Conservation (phyloP, 2,329 filamentous ascomycete genomes). For the Penicillium sp. region DNA sequence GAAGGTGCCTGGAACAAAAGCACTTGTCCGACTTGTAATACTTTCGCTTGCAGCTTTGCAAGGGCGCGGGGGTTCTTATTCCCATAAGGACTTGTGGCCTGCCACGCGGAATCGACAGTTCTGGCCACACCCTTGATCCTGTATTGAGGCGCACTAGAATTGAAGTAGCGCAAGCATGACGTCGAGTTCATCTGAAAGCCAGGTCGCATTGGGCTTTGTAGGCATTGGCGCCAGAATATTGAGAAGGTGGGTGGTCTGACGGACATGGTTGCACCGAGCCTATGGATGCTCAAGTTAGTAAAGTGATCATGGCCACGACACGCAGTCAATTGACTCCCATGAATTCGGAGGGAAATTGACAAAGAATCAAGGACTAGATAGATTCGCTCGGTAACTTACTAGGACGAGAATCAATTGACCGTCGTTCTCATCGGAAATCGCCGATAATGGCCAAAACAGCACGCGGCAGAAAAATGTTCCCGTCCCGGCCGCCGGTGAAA, state of each 20-base stretch:
- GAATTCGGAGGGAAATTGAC: neutral
- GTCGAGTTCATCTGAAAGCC: conserved; percentile 11
- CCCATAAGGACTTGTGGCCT: conserved; percentile 12
- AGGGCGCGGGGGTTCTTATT: conserved; percentile 10
- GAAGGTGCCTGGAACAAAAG: conserved; percentile 64
- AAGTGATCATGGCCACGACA: neutral
- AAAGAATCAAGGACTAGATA: neutral
- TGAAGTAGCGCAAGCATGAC: conserved; percentile 30
- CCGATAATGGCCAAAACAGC: conserved; percentile 19
- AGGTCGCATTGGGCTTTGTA: conserved; percentile 17
- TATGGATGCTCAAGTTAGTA: conserved; percentile 14
- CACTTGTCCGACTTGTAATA: conserved; percentile 42
- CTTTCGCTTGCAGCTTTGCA: conserved; percentile 52
- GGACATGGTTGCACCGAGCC: conserved; percentile 28
- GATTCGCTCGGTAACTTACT: conserved; percentile 12
- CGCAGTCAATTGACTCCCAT: neutral
- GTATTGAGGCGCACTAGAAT: conserved; percentile 26
- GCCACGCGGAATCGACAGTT: conserved; percentile 6
- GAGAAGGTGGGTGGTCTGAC: conserved; percentile 28
- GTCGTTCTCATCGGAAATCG: conserved; percentile 25
- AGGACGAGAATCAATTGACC: conserved; percentile 13
- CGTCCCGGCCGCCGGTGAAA: conserved; percentile 39
- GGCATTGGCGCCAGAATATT: conserved; percentile 27
- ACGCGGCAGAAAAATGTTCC: conserved; percentile 43
- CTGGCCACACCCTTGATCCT: conserved; percentile 17